Base-by-base conservation (phyloP, 139 green algal species). In the Chlorella sp. region DNA sequence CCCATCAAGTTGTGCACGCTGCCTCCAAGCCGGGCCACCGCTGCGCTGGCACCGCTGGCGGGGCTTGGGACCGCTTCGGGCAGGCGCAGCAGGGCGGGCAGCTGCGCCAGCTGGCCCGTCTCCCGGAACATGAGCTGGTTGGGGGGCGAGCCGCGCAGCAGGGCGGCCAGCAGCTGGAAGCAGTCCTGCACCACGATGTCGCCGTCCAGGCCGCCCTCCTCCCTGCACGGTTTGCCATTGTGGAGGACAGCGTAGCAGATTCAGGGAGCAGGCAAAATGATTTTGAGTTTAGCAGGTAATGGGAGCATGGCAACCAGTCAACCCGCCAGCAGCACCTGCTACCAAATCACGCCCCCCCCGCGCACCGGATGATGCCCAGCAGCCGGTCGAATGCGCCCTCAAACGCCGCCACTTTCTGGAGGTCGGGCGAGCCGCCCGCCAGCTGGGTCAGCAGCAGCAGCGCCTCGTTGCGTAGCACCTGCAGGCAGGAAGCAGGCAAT, bases 321-420 rank as follows among this genome's bases (percentile, higher is more conserved):
- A 30, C 30, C 43, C 38, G 30, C 43, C 13, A n/a, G n/a, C n/a
- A n/a, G n/a, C n/a, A n/a, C n/a, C n/a, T n/a, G n/a, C n/a, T n/a
- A n/a, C 36, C 8, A 20, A 17, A 58, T 2, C 72, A 22, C 14
- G 28, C 2, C 5, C 3, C 24, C 36, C 0, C 9, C 17, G 11
- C 87, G 44, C 81, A 92, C 87, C 73, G 43, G 51, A 83, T 83
- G 56, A 98, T 95, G 70, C 87, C 89, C 70, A 97, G 94, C 40
- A 96, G 67, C 32, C 90, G 89, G 36, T 98, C 95, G 80, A 99
- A 98, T 1, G 92, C 93, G 58, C 96, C 95, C 80, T 98, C 95
- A 87, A 97, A 98, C 0, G 94, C 96, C 16, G 95, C 94, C 58
- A 98, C 95, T 86, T 98, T 96, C 76, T 96, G 90, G 26, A 98